These are phyloP conservation scores for Amphirosellinia nigrospora DNA, from an alignment of 495 filamentous ascomycete species.

Conservation along the genomic window DNA sequence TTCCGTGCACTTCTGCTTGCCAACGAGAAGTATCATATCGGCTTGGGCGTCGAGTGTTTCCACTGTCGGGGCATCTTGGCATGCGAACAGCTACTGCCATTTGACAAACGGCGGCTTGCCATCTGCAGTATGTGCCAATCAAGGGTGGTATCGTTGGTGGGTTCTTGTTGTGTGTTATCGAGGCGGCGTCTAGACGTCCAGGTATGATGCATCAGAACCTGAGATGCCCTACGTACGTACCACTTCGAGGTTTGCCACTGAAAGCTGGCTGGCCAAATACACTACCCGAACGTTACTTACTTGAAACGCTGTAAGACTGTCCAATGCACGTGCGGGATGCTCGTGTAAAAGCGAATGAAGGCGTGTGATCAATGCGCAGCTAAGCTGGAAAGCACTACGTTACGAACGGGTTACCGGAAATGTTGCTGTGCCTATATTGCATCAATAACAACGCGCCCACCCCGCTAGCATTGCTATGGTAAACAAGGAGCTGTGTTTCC, in stretches of 20 bases:
- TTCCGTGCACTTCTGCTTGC: conserved; percentile 9
- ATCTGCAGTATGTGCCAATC: neutral
- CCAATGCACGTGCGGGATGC: neutral
- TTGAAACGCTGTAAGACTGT: neutral
- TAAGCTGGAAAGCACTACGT: neutral
- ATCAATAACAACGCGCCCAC: neutral
- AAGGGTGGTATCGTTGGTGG: conserved; percentile 3
- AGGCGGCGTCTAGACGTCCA: neutral
- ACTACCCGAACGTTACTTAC: neutral
- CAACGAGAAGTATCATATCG: conserved; percentile 25
- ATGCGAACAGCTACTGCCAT: neutral
- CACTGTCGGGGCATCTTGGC: neutral
- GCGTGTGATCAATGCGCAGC: neutral
- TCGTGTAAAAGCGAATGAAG: neutral
- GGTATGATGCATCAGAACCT: neutral
- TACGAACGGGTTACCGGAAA: neutral
- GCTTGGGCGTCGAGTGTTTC: neutral
- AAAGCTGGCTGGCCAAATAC: neutral
- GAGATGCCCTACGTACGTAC: no score
- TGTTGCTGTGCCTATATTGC: conserved; percentile 1
- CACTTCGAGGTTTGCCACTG: neutral
- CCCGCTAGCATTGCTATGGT: neutral
- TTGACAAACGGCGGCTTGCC: neutral
- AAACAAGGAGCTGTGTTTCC: neutral
- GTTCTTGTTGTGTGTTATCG: conserved; percentile 1